Conservation (phyloP, 495 filamentous ascomycete species). For the Bathelium albidoporum region DNA sequence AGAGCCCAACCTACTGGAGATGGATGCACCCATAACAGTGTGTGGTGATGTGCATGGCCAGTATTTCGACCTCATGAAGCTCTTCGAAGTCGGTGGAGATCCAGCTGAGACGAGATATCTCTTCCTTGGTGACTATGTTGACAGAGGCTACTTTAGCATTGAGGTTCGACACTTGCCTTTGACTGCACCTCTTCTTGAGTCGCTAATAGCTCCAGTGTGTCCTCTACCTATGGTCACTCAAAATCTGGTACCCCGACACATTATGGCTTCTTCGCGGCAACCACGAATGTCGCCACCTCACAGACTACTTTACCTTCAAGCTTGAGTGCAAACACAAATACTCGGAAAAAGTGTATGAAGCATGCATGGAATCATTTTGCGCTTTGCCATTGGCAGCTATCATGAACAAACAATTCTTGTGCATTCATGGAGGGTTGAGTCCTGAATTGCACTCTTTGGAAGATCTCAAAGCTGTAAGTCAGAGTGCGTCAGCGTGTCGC, state of each 20-base stretch:
- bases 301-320: slow-evolving; percentile 99
- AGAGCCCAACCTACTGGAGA: slow-evolving; percentile 94
- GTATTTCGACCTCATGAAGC: slow-evolving; percentile 98
- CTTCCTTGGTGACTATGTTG: slow-evolving; percentile 95
- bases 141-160: slow-evolving; percentile 97
- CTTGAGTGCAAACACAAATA: slow-evolving; percentile 99
- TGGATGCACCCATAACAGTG: slow-evolving; percentile 99
- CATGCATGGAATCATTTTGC: slow-evolving; percentile 97
- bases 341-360: slow-evolving; percentile 90
- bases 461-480: slow-evolving; percentile 72
- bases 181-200: not conserved
- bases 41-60: slow-evolving; percentile 98
- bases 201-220: slow-evolving; percentile 54
- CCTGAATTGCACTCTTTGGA: slow-evolving; percentile 93
- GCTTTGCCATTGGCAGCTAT: slow-evolving; percentile 85
- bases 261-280: slow-evolving; percentile 96
- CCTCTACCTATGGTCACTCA: slow-evolving; percentile 91
- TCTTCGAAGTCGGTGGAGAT: slow-evolving; percentile 97
- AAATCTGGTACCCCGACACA: slow-evolving; percentile 98
- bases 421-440: slow-evolving; percentile 93
- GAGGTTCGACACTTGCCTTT: slow-evolving; percentile 45
- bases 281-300: slow-evolving; percentile 96
- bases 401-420: slow-evolving; percentile 99
- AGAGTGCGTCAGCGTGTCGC: not conserved
- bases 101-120: slow-evolving; percentile 92